Evolutionary conservation across 177 flowering plant species (phyloP).

Genomic region (Vitis hybrid): DNA sequence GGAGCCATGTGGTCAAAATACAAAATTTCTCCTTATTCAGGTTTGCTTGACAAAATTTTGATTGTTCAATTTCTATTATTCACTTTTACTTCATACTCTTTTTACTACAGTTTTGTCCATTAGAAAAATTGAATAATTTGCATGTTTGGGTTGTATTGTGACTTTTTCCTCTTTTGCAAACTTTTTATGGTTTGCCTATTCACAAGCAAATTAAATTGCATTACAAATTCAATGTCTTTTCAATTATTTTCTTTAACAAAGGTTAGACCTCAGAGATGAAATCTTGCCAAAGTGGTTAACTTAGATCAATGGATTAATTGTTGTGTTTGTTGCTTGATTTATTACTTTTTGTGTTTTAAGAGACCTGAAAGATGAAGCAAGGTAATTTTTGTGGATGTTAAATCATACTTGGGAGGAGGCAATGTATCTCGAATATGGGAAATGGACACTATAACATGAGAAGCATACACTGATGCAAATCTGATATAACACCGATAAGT

Average conservation of each 20-base stretch:
- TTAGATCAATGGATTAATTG: background rate
- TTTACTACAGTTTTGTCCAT: background rate
- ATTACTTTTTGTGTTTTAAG: background rate
- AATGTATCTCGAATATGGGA: too few species aligned
- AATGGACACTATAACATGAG: too few species aligned
- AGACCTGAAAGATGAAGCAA: background rate
- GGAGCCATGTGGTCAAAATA: slow-evolving; percentile 24
- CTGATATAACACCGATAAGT: too few species aligned
- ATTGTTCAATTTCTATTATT: background rate
- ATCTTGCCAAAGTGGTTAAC: background rate
- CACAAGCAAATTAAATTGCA: background rate
- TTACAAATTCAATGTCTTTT: background rate
- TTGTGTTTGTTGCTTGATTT: background rate
- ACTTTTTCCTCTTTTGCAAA: background rate
- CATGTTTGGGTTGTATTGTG: background rate
- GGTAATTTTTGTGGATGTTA: background rate
- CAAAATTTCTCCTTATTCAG: slow-evolving; percentile 61
- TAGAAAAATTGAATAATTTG: background rate
- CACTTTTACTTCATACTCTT: background rate
- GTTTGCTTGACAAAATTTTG: slow-evolving; percentile 18
- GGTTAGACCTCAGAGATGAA: background rate
- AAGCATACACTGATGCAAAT: too few species aligned
- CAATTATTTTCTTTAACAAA: background rate
- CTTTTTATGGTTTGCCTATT: background rate
- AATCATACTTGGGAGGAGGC: too few species aligned